Evolutionary conservation across 257 asterid genomes (phyloP).

Genomic region (Jaltomata sinuosa): DNA sequence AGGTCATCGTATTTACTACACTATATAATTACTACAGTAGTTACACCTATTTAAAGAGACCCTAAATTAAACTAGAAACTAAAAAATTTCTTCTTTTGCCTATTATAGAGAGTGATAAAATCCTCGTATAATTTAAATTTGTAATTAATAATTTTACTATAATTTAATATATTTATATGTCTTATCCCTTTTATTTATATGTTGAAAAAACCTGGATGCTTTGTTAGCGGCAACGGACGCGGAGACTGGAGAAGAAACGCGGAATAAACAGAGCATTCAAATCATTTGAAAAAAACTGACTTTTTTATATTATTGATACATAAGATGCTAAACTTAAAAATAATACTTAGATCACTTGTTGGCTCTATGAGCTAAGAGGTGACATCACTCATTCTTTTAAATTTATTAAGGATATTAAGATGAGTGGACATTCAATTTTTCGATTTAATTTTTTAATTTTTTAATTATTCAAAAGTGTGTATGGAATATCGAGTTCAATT

Average conservation of each 20-base stretch:
- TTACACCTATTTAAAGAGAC: no score
- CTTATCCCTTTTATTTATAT: not conserved
- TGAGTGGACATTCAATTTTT: not conserved
- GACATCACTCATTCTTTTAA: not conserved
- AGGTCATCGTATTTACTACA: no score
- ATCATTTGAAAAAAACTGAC: not conserved
- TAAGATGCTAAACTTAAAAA: not conserved
- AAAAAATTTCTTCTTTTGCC: no score
- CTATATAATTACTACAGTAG: no score
- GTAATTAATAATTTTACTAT: no score
- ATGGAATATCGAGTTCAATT: not conserved
- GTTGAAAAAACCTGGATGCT: not conserved
- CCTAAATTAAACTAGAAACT: no score
- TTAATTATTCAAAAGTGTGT: not conserved
- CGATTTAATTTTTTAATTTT: not conserved
- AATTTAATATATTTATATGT: no score
- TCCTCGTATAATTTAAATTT: no score
- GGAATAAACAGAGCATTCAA: not conserved
- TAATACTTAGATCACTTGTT: not conserved
- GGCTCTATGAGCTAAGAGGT: not conserved
- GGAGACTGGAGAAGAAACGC: not conserved
- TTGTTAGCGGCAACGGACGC: not conserved
- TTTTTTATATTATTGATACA: not conserved
- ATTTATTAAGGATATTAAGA: not conserved
- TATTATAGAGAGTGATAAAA: not conserved